Evolutionary conservation across 2,329 filamentous ascomycete genomes (phyloP).

Genomic region (Ophiocordyceps camponoti-saundersi): DNA sequence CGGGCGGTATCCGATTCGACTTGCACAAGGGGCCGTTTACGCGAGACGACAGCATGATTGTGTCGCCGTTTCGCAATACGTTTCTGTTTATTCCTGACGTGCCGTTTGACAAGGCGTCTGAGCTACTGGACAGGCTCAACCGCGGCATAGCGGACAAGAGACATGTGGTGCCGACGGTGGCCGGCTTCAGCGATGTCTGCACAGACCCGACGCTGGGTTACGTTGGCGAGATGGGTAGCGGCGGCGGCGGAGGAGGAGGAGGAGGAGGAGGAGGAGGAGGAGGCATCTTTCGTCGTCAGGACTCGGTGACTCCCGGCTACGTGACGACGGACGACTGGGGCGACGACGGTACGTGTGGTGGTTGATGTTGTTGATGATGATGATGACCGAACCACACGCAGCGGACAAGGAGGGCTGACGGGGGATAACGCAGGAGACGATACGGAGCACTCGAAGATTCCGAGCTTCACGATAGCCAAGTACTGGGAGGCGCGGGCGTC

Average conservation of each 20-base stretch:
- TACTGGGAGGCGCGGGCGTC: slow-evolving; percentile 31
- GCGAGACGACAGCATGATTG: slow-evolving; percentile 32
- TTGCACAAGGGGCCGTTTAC: slow-evolving; percentile 47
- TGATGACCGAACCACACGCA: no score
- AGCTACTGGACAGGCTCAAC: slow-evolving; percentile 22
- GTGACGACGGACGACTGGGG: slow-evolving; percentile 40
- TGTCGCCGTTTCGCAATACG: slow-evolving; percentile 34
- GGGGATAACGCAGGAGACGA: slow-evolving; percentile 25
- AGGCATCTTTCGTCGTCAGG: slow-evolving; percentile 30
- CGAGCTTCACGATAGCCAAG: slow-evolving; percentile 27
- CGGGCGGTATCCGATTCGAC: slow-evolving; percentile 43
- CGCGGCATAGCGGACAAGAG: slow-evolving; percentile 16
- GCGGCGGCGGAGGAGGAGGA: no score
- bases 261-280: no score
- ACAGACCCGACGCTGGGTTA: slow-evolving; percentile 23
- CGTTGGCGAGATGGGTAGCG: slow-evolving; percentile 8
- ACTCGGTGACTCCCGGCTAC: slow-evolving; percentile 30
- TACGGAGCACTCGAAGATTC: slow-evolving; percentile 30
- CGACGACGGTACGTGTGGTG: slow-evolving; percentile 16
- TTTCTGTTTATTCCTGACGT: slow-evolving; percentile 37
- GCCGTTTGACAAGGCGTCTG: slow-evolving; percentile 24
- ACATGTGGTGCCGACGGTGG: slow-evolving; percentile 16
- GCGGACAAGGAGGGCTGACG: not conserved
- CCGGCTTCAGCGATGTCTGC: slow-evolving; percentile 25
- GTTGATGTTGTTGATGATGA: no score